Evolutionary conservation across 2,329 filamentous ascomycete species (phyloP).

Genomic region (Fusarium burgessii): DNA sequence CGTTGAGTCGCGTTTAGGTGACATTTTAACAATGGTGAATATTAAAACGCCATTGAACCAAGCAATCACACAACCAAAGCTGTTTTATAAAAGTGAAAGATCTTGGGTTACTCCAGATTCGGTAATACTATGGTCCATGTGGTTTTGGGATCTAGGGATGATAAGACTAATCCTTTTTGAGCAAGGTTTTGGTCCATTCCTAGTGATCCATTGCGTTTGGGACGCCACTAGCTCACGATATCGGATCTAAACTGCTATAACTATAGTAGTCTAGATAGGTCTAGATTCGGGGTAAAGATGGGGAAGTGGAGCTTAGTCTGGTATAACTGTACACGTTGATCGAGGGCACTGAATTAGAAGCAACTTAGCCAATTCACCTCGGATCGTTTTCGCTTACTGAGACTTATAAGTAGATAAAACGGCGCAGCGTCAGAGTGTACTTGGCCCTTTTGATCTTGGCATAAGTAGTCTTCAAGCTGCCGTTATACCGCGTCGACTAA

Average conservation of each 20-base stretch:
- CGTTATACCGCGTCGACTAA: too few relatives aligned
- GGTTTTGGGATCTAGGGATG: not conserved
- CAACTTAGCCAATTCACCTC: too few relatives aligned
- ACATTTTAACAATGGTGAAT: not conserved
- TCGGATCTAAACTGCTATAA: not conserved
- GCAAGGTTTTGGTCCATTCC: not conserved
- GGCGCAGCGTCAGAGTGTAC: too few relatives aligned
- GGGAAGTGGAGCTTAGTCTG: too few relatives aligned
- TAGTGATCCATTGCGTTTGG: not conserved
- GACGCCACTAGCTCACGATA: not conserved
- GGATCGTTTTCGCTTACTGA: too few relatives aligned
- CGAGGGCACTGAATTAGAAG: too few relatives aligned
- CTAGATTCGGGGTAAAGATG: too few relatives aligned
- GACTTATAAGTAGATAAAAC: too few relatives aligned
- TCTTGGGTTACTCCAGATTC: not conserved
- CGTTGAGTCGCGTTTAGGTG: not conserved
- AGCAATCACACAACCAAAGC: not conserved
- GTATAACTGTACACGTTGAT: too few relatives aligned
- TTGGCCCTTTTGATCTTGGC: too few relatives aligned
- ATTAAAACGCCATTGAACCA: not conserved
- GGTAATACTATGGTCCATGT: not conserved
- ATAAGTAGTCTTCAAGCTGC: too few relatives aligned
- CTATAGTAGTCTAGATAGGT: too few relatives aligned
- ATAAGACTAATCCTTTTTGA: not conserved
- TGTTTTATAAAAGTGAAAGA: not conserved